Evolutionary conservation across 2,329 filamentous ascomycete species (phyloP), one percentile per base, ranked within the genome.

Genomic region (Hypomyces perniciosus): DNA sequence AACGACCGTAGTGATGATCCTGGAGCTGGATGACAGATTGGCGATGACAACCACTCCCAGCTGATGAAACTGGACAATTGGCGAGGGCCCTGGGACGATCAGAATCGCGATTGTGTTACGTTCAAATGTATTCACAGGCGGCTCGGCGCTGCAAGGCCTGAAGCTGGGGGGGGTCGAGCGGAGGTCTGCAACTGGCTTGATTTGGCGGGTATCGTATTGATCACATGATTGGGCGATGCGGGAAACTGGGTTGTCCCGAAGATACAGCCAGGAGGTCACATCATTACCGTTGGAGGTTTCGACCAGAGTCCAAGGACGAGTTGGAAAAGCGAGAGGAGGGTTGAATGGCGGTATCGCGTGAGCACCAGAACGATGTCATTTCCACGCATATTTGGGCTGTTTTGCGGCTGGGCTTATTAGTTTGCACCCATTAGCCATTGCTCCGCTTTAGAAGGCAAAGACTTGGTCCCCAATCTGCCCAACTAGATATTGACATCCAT

Each of bases 221-320:
- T 58, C 56, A 57, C 56, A 58, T 58, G 56, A 58, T 59, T 54
- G 46, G 39, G 40, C 26, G 47, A 30, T 51, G 27, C 39, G 13
- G 29, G 10, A 37, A 44, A 48, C 26, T 42, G 39, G 10, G 35
- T 38, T 38, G 35, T 6, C 20, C 35, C 35, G 10, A 38, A 38
- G 35, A n/a, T 38, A 38, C 35, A n/a, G 35, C 20, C 20, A 38
- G 20, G 35, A n/a, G 35, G 35, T 38, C 35, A 38, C 35, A 38
- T 38, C 35, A 38, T 20, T 20, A 20, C 20, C 20, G 20, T 20
- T 20, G 20, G 13, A 43, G 28, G 6, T n/a, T 31, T 20, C 40
- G 5, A 10, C 12, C 13, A 20, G 29, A 37, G 29, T 30, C 35
- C 31, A 28, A 6, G 37, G 13, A n/a, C 20, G 12, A n/a, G 35